These are phyloP conservation scores for Laguncularia racemosa DNA, from an alignment of 345 rosid genomes.

Conservation along the genomic window DNA sequence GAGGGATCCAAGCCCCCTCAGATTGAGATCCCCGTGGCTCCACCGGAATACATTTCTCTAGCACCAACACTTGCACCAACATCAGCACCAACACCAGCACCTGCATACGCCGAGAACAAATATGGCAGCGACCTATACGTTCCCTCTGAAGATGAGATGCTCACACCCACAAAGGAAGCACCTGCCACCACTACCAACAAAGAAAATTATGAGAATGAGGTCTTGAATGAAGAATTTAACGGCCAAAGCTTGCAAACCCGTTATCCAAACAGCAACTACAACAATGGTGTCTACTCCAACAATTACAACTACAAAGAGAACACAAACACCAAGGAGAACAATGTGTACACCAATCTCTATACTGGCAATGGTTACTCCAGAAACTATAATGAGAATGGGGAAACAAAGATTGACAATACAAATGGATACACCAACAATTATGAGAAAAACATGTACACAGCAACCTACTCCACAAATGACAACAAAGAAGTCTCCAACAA, in stretches of 20 bases:
- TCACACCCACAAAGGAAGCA: conserved; percentile 34
- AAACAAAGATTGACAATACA: background rate
- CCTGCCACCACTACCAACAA: conserved; percentile 17
- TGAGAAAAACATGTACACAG: no score
- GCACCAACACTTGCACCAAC: conserved; percentile 9
- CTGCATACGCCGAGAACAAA: conserved; percentile 11
- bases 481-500: background rate
- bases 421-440: no score
- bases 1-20: background rate
- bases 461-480: no score
- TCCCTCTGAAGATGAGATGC: conserved; percentile 23
- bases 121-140: conserved; percentile 38
- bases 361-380: background rate
- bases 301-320: conserved; percentile 11
- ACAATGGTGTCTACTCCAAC: conserved; percentile 12
- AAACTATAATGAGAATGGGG: background rate
- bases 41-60: conserved; percentile 13
- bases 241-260: conserved; percentile 17
- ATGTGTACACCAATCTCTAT: background rate
- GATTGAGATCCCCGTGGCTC: conserved; percentile 5
- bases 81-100: conserved; percentile 15
- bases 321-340: conserved; percentile 4
- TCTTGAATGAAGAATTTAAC: conserved; percentile 30
- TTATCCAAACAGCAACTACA: conserved; percentile 12
- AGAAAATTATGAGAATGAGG: conserved; percentile 15